phyloP scores from a whole-genome alignment of 1,139 yeast species.

The Sugiyamaella neomexicana region DNA sequence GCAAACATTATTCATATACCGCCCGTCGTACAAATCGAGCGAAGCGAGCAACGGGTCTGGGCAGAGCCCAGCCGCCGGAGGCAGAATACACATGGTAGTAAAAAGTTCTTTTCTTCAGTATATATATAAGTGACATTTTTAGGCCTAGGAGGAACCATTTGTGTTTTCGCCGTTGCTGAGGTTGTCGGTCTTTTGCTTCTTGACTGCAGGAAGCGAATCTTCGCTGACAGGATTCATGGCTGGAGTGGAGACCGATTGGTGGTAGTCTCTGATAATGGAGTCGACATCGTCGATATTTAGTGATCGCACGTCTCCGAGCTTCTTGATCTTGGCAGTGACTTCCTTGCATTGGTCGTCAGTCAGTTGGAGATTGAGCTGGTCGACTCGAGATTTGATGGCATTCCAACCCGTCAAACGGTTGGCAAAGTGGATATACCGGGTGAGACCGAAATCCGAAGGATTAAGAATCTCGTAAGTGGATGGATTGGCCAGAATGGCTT shows the following conservation, averaged over 20 bases:
- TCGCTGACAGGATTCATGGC: slow-evolving; percentile 27
- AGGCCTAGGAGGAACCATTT: slow-evolving; percentile 2
- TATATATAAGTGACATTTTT: background rate
- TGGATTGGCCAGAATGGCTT: slow-evolving; percentile 97
- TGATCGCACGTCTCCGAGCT: slow-evolving; percentile 92
- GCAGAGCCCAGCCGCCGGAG: slow-evolving; percentile 6
- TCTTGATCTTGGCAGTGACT: slow-evolving; percentile 89
- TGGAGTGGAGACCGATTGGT: slow-evolving; percentile 61
- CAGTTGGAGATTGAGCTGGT: slow-evolving; percentile 86
- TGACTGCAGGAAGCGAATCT: slow-evolving; percentile 31
- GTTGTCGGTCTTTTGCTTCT: slow-evolving; percentile 32
- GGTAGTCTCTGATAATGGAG: slow-evolving; percentile 92
- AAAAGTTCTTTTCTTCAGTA: background rate
- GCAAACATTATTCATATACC: no score
- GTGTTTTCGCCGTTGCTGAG: slow-evolving; percentile 3
- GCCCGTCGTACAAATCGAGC: background rate
- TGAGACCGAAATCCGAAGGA: slow-evolving; percentile 93
- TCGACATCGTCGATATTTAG: slow-evolving; percentile 96
- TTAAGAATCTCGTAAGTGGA: slow-evolving; percentile 95
- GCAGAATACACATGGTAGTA: background rate
- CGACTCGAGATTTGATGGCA: slow-evolving; percentile 97
- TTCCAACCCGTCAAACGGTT: slow-evolving; percentile 99
- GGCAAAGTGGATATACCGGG: slow-evolving; percentile 95
- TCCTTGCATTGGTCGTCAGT: slow-evolving; percentile 94
- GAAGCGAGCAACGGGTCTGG: slow-evolving; percentile 1